Percentiles rank a stretch among this genome's conserved stretches.
Conservation (phyloP, 805 yeast genomes). For the Myxozyma neotropica region DNA sequence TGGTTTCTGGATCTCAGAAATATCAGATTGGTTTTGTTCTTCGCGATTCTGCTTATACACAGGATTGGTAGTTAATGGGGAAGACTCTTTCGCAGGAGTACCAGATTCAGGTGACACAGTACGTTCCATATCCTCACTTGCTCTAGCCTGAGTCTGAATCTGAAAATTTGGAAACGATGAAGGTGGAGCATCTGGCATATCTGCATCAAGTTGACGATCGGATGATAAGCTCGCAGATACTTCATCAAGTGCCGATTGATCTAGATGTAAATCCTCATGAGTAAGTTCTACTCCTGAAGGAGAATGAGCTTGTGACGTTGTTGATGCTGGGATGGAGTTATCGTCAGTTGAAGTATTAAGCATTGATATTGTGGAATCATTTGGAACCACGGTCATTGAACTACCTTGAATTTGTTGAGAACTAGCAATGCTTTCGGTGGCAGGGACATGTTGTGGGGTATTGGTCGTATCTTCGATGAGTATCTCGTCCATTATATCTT, state of each 20-base stretch:
- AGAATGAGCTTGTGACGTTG: not conserved
- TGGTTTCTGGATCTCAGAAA: not conserved
- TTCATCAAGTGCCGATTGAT: slow-evolving; percentile 1
- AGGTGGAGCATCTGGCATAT: slow-evolving; percentile 9
- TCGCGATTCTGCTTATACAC: not conserved
- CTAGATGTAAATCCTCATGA: slow-evolving; percentile 4
- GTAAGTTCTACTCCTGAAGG: slow-evolving; percentile 1
- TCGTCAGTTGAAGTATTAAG: not conserved
- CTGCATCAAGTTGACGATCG: not conserved
- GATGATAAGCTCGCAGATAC: not conserved
- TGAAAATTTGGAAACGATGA: not conserved
- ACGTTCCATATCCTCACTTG: slow-evolving; percentile 9
- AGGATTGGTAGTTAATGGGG: not conserved
- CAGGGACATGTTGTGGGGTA: not conserved
- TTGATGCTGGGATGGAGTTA: not conserved
- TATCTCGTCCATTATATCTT: slow-evolving; percentile 22
- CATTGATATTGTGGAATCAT: slow-evolving; percentile 24
- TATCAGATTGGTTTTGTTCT: not conserved
- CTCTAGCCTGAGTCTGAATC: not conserved
- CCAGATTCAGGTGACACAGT: slow-evolving; percentile 13
- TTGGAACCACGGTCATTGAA: slow-evolving; percentile 15
- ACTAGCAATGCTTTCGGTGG: not conserved
- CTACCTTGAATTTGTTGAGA: slow-evolving; percentile 1
- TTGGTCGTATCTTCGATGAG: slow-evolving; percentile 12
- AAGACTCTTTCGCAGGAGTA: not conserved